Evolutionary conservation across 495 filamentous ascomycete genomes (phyloP).

Genomic region (Penicillium longicatenatum): DNA sequence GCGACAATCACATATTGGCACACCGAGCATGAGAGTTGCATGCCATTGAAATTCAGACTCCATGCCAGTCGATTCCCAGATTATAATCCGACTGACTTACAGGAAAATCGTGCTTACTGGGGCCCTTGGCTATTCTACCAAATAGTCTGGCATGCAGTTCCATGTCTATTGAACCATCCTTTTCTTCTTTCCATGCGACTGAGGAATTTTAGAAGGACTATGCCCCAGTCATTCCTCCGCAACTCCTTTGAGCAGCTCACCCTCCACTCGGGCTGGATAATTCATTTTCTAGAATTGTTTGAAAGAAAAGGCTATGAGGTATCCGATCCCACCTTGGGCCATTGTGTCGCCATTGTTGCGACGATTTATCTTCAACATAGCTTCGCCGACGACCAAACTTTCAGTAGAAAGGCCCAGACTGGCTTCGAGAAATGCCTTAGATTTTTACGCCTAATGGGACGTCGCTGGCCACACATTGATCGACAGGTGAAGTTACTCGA

Average conservation of each 20-base stretch:
- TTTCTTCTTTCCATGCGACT: constrained; percentile 46
- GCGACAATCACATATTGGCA: constrained; percentile 41
- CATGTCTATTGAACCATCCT: constrained; percentile 46
- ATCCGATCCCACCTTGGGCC: constrained; percentile 34
- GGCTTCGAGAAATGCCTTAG: constrained; percentile 37
- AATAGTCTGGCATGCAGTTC: constrained; percentile 43
- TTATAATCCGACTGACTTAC: constrained; percentile 31
- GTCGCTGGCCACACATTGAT: constrained; percentile 33
- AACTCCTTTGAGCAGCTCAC: constrained; percentile 40
- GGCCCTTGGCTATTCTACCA: constrained; percentile 48
- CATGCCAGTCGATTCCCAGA: constrained; percentile 44
- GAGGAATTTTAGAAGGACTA: constrained; percentile 40
- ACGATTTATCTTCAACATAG: constrained; percentile 42
- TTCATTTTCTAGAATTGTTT: constrained; percentile 35
- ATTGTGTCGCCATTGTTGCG: constrained; percentile 37
- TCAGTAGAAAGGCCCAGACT: constrained; percentile 32
- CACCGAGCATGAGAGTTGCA: constrained; percentile 47
- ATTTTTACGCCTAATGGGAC: constrained; percentile 27
- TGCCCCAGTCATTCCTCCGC: constrained; percentile 40
- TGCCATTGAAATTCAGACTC: constrained; percentile 42
- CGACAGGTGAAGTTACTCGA: constrained; percentile 22
- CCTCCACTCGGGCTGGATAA: constrained; percentile 33
- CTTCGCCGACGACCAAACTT: constrained; percentile 35
- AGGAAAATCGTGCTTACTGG: constrained; percentile 22
- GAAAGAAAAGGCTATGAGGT: constrained; percentile 35